Evolutionary conservation across 1,139 yeast genomes (phyloP), one percentile per base, ranked within the genome.

Genomic region (Kurtzmaniella quercitrusa): DNA sequence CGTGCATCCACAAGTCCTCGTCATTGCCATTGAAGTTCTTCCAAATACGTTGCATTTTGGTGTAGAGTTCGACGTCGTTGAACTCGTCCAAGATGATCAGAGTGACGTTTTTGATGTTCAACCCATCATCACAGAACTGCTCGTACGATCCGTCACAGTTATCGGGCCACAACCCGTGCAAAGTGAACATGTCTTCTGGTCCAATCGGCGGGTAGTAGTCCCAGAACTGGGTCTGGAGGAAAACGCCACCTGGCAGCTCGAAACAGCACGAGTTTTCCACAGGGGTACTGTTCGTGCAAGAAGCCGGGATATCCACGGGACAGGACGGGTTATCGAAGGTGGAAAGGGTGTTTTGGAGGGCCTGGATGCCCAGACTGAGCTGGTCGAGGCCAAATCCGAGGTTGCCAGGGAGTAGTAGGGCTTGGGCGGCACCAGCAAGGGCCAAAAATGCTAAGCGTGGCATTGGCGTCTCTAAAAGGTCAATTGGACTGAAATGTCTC

Each of bases 151-250:
- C 76, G 48, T 69, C 73, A 51, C 77, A 72, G 44, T 63, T 64
- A 48, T 72, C 75, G 2, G 77, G 76, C 77, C 77, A 72, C 43
- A 72, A 62, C 2, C 77, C 77, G 49, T 72, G 77, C 31, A 88
- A 66, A 0, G 98, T 93, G 65, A 89, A 93, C 48, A 80, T 69
- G 51, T 89, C 84, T 40, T 77, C 70, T 1, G 88, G 85, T 1
- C 96, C 96, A 48, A 84, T 73, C 2, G 94, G 82, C 0, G 97
- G 97, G 48, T 70, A 69, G 58, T 86, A 88, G 62, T 90, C 96
- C 98, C 98, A 93, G 63, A 91, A 90, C 60, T 93, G 98, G 0
- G 98, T 88, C 56, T 83, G 87, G 41, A 91, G 64, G 37, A 91
- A 70, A 14, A 90, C 75, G 1, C 98, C 97, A 29, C 94, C 93